Evolutionary conservation across 2,329 filamentous ascomycete species (phyloP), one percentile per base, ranked within the genome.

Genomic region (Aspergillus thermomutatus): DNA sequence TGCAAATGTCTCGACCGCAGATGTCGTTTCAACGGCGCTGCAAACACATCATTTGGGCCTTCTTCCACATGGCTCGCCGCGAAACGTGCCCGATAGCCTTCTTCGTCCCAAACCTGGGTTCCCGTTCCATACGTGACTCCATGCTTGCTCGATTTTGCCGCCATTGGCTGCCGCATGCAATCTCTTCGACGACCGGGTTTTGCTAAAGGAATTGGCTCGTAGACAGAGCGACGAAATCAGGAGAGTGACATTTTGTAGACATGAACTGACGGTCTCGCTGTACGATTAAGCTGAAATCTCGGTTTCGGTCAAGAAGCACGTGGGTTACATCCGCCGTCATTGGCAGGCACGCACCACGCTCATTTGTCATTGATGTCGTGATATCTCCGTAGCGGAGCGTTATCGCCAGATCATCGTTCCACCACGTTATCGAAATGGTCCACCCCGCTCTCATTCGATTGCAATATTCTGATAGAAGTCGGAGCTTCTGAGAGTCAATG

Each of bases 1-100:
- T 87, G 83, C n/a, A 87, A 78, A 69, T 87, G 84, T 28, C 83
- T 77, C 28, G 82, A 75, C 5, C 81, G 82, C 10, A 85, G 75
- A 41, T 81, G 78, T 2, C 83, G 77, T 37, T 71, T 69, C 58
- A 72, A 60, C 7, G 69, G 69, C 10, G 66, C 68, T 7, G 57
- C 56, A 37, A 64, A 58, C 19, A 23, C 43, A 46, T 46, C 43
- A 14, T 25, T 7, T 7, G 21, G 10, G 21, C n/a, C 43, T 25
- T 23, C 21, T 25, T 21, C 43, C 19, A 17, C 23, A 21, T 46
- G 21, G 11, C 11, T 46, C 10, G 21, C 11, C 10, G 43, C 21
- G 23, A 46, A 23, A 3, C 21, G 5, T 6, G 19, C 6, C 4
- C 9, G 43, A 23, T 10, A 14, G 21, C 11, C 11, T 10, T 46